Evolutionary conservation across 2,329 filamentous ascomycete genomes (phyloP).

Genomic region (Neoscytalidium dimidiatum): DNA sequence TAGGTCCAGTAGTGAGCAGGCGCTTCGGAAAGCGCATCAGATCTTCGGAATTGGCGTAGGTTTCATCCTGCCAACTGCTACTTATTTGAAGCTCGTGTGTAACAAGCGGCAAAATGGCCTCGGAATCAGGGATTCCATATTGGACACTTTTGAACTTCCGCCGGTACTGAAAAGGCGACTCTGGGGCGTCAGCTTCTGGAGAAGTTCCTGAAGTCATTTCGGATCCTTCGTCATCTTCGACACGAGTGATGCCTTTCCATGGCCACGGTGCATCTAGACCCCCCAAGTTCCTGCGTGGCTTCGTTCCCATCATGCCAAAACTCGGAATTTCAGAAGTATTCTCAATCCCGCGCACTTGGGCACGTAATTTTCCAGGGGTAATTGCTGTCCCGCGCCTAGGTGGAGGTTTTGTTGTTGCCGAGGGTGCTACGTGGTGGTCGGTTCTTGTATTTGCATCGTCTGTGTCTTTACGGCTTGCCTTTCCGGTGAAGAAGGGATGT

Average conservation of each 20-base stretch:
- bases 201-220: not conserved
- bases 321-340: constrained; percentile 24
- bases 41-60: not conserved
- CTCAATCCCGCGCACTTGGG: constrained; percentile 29
- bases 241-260: constrained; percentile 62
- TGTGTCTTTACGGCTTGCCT: constrained; percentile 37
- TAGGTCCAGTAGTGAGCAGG: constrained; percentile 36
- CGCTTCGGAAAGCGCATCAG: constrained; percentile 28
- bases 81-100: not conserved
- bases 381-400: constrained; percentile 40
- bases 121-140: constrained; percentile 29
- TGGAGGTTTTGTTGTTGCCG: constrained; percentile 28
- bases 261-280: constrained; percentile 75
- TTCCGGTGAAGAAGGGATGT: constrained; percentile 71
- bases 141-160: constrained; percentile 45
- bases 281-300: constrained; percentile 55
- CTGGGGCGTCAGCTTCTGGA: not conserved
- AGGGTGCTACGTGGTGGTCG: not conserved
- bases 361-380: constrained; percentile 50
- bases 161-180: not conserved
- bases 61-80: not conserved
- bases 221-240: constrained; percentile 54
- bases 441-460: constrained; percentile 1
- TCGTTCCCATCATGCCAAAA: constrained; percentile 25
- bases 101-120: constrained; percentile 27